Base-by-base conservation (phyloP, 108 stramenopile species). In the Cyclotella distinguenda region DNA sequence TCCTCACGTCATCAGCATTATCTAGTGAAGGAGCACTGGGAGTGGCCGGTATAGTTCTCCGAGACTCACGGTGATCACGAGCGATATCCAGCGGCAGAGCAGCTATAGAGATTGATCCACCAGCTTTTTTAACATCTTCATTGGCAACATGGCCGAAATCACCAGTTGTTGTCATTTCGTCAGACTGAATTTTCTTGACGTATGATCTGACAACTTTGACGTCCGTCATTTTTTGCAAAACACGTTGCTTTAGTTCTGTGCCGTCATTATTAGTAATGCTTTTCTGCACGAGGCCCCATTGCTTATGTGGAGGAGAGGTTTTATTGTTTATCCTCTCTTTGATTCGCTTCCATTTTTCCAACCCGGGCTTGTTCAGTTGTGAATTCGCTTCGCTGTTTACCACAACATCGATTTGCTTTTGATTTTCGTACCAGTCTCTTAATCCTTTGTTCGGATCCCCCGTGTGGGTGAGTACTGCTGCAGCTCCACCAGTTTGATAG, bases 371-470 rank as follows among this genome's bases (percentile, higher is more conserved):
- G 18, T 31, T 28, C n/a, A 7, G 22, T 31, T 21, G 21, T 28
- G 15, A 47, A 44, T 33, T 46, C 48, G 31, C 58, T 50, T 45
- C 44, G 30, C 13, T 30, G 22, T 1, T 66, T 32, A 36, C 48
- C 39, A 36, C 52, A 31, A 27, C 65, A 25, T 66, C 67, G 2
- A 36, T n/a, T 43, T 74, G 44, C 43, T 79, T 70, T 57, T 64
- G 61, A 50, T 79, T 69, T 19, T 64, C 61, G 31, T 70, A 70
- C 78, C 78, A 79, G 34, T 74, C 73, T 46, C 67, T 72, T 15
- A 79, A 55, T 15, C 72, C 73, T 57, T 62, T 59, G 42, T 74
- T 79, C 10, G 72, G 78, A 48, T 79, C 78, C 23, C 72, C 78
- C 19, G 78, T 74, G 60, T 78, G 77, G 31, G 65, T 64, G 9